Conservation (phyloP, 169 alveolate genomes). For the Ichthyophthirius multifiliis region DNA sequence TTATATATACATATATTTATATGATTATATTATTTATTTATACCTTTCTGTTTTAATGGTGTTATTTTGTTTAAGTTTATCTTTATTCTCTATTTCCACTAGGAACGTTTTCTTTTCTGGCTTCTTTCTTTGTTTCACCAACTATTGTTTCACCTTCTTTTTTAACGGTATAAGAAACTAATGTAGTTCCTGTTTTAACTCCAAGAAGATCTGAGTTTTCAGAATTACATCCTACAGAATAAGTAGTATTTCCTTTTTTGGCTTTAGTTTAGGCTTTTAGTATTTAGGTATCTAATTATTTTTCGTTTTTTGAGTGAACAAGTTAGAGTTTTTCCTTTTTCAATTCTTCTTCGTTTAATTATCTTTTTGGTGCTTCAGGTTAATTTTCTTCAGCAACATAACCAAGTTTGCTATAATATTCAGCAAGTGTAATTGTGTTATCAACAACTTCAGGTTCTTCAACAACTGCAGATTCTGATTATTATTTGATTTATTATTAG, state of each 20-base stretch:
- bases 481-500: no score
- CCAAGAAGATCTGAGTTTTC: slow-evolving; percentile 6
- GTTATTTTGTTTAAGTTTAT: no score
- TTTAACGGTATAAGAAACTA: not conserved
- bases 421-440: not conserved
- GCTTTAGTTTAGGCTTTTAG: not conserved
- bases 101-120: no score
- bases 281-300: not conserved
- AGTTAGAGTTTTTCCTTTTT: not conserved
- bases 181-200: not conserved
- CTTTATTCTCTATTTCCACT: no score
- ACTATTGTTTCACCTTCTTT: not conserved
- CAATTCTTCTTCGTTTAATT: not conserved
- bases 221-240: not conserved
- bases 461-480: no score
- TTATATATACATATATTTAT: not conserved
- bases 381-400: not conserved
- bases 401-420: not conserved
- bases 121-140: not conserved
- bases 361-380: not conserved
- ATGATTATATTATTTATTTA: not conserved
- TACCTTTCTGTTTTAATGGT: not conserved
- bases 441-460: slow-evolving; percentile 11
- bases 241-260: not conserved
- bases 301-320: not conserved